These are phyloP conservation scores for Phytophthora capsici DNA, from an alignment of 352 stramenopile species.

Conservation along the genomic window DNA sequence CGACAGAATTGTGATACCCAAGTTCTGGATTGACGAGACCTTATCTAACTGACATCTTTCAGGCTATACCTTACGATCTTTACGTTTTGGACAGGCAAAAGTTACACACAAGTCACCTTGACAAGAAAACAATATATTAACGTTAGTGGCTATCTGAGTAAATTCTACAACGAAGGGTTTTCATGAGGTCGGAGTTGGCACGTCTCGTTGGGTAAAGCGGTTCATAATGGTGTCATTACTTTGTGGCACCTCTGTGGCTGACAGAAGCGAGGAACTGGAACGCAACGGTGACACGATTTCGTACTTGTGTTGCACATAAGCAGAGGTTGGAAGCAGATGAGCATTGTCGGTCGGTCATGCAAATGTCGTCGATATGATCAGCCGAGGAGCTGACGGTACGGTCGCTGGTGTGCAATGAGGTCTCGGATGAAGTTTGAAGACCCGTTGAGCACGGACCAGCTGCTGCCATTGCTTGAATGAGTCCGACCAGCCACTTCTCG, in stretches of 20 bases:
- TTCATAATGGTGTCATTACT: not conserved
- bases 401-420: not conserved
- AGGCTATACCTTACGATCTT: no score
- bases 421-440: not conserved
- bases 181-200: not conserved
- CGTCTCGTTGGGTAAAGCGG: not conserved
- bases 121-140: no score
- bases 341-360: not conserved
- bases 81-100: no score
- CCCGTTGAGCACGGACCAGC: not conserved
- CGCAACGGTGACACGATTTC: not conserved
- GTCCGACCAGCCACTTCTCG: slow-evolving; percentile 19
- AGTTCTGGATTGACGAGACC: no score
- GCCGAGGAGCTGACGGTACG: not conserved
- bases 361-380: not conserved
- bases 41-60: no score
- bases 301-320: not conserved
- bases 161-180: no score
- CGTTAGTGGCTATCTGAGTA: no score
- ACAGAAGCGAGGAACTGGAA: not conserved
- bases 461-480: slow-evolving; percentile 26
- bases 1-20: no score
- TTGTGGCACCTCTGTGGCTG: not conserved
- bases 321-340: not conserved
- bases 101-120: no score